Conservation (phyloP, 148 eudicot species). For the Gaultheria prostrata region DNA sequence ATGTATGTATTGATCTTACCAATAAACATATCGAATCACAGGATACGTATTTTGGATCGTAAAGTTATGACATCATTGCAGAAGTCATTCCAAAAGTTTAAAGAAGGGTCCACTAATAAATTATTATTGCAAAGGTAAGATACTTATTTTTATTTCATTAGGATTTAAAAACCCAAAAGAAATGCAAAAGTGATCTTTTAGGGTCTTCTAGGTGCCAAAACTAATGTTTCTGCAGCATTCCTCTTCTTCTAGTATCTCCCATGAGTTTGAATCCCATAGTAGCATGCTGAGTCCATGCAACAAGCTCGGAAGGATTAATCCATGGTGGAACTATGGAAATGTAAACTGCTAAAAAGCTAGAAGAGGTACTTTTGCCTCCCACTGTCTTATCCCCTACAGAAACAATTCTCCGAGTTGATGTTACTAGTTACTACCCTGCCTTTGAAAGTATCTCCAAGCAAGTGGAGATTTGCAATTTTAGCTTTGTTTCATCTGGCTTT, state of each 20-base stretch:
- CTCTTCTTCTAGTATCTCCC: not conserved
- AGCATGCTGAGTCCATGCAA: not conserved
- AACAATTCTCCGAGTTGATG: not conserved
- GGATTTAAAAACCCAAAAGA: not conserved
- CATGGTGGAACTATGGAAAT: not conserved
- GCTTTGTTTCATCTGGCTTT: not conserved
- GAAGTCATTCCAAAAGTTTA: not conserved
- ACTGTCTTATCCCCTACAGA: not conserved
- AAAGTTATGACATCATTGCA: not conserved
- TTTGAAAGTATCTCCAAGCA: constrained; percentile 3
- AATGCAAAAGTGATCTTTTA: not conserved
- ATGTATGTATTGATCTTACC: not conserved
- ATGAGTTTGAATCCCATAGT: not conserved
- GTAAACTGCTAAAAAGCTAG: not conserved
- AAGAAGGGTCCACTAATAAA: not conserved
- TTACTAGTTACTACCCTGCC: not conserved
- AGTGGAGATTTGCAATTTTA: constrained; percentile 2
- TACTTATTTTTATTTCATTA: not conserved
- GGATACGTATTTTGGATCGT: not conserved
- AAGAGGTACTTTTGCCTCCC: not conserved
- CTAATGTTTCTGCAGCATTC: not conserved
- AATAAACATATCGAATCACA: not conserved
- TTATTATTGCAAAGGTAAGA: not conserved
- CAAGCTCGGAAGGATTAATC: not conserved
- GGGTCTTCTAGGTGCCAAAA: constrained; percentile 11